phyloP scores from a whole-genome alignment of 2,329 filamentous ascomycete species.

The Lachnellula subtilissima region DNA sequence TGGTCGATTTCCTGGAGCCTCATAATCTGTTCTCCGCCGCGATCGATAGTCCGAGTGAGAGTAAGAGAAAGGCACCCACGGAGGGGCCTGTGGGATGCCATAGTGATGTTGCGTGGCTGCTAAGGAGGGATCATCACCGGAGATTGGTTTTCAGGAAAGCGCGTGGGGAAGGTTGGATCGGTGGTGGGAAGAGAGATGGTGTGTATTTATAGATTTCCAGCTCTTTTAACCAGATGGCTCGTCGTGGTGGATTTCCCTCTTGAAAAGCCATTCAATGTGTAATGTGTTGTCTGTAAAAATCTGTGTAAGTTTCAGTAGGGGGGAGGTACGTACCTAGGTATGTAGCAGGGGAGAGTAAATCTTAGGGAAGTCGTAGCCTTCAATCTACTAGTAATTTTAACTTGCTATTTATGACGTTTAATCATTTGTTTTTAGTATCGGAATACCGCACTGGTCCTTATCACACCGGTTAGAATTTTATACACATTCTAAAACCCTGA shows the following conservation, averaged over 20 bases:
- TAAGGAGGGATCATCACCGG: conserved; percentile 4
- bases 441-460: no score
- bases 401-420: no score
- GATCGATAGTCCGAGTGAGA: conserved; percentile 5
- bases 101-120: background rate
- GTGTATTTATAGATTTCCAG: background rate
- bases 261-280: no score
- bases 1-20: conserved; percentile 6
- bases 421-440: no score
- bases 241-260: background rate
- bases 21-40: background rate
- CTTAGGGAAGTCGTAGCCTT: no score
- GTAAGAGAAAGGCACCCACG: background rate
- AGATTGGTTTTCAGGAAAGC: conserved; percentile 1
- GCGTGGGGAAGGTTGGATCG: background rate
- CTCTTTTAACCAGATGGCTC: background rate
- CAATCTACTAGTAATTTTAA: no score
- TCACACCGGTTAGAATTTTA: no score
- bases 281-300: no score
- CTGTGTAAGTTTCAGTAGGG: no score
- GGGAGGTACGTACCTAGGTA: no score
- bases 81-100: background rate
- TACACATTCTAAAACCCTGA: no score
- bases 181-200: background rate
- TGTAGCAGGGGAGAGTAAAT: no score